phyloP scores from a whole-genome alignment of 352 stramenopile genomes.

The Chrysophaeum taylorii region DNA sequence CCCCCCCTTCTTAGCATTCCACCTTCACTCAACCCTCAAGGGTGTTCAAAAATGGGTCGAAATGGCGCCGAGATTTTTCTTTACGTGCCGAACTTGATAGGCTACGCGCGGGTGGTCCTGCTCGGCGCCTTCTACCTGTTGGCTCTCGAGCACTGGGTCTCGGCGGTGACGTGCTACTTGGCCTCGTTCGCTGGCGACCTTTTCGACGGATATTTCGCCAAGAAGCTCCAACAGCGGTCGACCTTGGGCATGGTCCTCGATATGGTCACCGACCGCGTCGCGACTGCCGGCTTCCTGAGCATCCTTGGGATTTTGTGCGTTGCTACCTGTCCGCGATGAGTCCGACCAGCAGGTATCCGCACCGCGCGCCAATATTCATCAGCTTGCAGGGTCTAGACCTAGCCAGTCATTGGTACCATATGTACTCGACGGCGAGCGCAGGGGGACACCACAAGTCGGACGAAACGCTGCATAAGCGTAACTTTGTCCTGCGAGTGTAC shows the following conservation, averaged over 20 bases:
- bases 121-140: constrained; percentile 69
- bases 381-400: constrained; percentile 89
- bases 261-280: constrained; percentile 96
- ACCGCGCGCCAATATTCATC: constrained; percentile 43
- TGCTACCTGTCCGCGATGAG: too few relatives aligned
- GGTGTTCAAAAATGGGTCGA: too few relatives aligned
- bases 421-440: constrained; percentile 38
- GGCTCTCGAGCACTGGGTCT: constrained; percentile 52
- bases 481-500: constrained; percentile 84
- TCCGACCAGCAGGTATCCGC: neutral
- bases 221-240: constrained; percentile 88
- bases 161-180: constrained; percentile 73
- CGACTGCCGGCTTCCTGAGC: constrained; percentile 83
- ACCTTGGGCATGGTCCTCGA: constrained; percentile 87
- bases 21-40: too few relatives aligned
- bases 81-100: constrained; percentile 91
- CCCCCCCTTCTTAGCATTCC: too few relatives aligned
- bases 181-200: constrained; percentile 92
- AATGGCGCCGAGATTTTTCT: too few relatives aligned
- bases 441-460: constrained; percentile 87
- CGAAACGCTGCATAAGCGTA: constrained; percentile 64
- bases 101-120: constrained; percentile 75
- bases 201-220: constrained; percentile 91
- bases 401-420: constrained; percentile 94
- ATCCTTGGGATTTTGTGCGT: constrained; percentile 55